phyloP scores from a whole-genome alignment of 257 asterid species.

The Solanum sitiens region DNA sequence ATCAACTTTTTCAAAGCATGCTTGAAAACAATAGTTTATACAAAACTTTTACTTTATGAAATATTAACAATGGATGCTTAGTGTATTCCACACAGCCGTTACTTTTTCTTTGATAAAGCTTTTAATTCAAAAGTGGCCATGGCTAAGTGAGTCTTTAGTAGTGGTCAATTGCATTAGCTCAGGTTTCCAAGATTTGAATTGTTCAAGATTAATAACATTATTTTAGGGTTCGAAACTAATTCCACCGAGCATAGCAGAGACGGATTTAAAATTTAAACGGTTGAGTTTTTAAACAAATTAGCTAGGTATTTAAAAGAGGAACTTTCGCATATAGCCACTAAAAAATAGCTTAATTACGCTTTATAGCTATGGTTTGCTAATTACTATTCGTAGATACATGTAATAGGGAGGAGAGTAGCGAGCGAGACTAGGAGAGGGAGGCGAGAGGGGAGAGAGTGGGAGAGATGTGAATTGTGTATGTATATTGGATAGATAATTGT shows the following conservation, averaged over 20 bases:
- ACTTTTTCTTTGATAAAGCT: neutral
- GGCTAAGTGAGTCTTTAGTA: neutral
- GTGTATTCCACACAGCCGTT: neutral
- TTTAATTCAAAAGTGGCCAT: neutral
- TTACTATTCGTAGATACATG: too few species aligned
- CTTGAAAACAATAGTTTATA: neutral
- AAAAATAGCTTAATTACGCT: too few species aligned
- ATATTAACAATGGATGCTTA: neutral
- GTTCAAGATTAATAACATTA: neutral
- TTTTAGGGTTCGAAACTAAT: neutral
- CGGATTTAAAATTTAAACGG: too few species aligned
- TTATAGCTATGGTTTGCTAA: too few species aligned
- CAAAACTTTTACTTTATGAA: neutral
- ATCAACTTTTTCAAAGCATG: constrained; percentile 2
- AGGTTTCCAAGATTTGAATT: neutral
- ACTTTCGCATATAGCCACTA: too few species aligned
- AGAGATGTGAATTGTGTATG: too few species aligned
- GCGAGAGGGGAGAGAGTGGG: too few species aligned
- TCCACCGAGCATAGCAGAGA: neutral
- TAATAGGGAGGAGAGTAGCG: too few species aligned
- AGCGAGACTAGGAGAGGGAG: too few species aligned
- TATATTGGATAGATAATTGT: too few species aligned
- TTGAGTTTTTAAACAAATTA: too few species aligned
- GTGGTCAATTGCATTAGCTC: neutral
- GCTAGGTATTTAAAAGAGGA: too few species aligned